Evolutionary conservation across 306 rosid species (phyloP), one percentile per base, ranked within the genome.

Genomic region (Cicer chorassanicum): DNA sequence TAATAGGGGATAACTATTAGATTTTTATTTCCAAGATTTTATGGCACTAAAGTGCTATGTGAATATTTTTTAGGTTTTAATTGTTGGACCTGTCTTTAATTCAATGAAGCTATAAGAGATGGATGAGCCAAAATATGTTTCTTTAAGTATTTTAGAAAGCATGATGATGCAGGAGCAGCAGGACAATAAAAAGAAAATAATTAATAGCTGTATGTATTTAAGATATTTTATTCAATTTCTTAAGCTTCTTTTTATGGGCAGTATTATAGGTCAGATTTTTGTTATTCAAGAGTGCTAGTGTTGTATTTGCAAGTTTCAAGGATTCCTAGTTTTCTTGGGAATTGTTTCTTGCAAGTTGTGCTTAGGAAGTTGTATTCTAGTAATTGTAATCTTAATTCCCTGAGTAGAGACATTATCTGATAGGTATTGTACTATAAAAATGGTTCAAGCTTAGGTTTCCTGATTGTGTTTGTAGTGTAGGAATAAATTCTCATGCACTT

Each of bases 401-500:
- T 6, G 21, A 14, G 56, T 50, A 14, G 56, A 7, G 56, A 14
- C 56, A 50, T 49, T 5, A 49, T 49, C 54, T 3, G 15, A 29
- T 29, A 29, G 36, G 36, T 29, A 5, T 29, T 29, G 36, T 29
- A 29, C 36, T 29, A 29, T 19, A 57, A 18, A 39, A 21, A 42
- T 41, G 43, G 43, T 16, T 12, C 9, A 18, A 4, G 38, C 38
- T 18, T 10, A 60, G 45, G 39, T 36, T 62, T 63, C 6, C 1
- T n/a, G 16, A 2, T 45, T 48, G 42, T 74, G 61, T 74, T 41
- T 18, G 65, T n/a, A 13, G 53, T 10, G 38, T 61, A 12, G 12
- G 56, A 70, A 69, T 39, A 9, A 60, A 69, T 69, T 44, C 49
- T 49, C 38, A 5, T 78, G 65, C 44, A 59, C 18, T 34, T 14